Percentiles rank a stretch among this genome's conserved stretches.
phyloP scores from a whole-genome alignment of 2,329 filamentous ascomycete species.

The Westerdykella ornata region DNA sequence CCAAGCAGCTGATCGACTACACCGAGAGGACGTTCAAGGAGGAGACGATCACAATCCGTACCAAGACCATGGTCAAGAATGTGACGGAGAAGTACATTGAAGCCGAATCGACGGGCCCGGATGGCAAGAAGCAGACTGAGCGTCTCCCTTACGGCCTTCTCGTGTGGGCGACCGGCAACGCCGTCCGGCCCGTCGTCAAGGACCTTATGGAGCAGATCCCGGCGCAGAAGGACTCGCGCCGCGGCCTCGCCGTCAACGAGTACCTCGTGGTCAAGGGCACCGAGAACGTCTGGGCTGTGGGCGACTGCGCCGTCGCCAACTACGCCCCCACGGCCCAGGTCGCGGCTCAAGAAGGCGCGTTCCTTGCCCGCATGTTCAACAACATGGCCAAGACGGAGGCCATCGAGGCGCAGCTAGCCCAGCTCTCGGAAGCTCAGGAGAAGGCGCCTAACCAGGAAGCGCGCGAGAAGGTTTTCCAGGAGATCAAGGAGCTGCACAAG shows the following conservation, averaged over 20 bases:
- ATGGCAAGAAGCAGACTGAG: conserved; percentile 76
- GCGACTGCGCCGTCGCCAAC: conserved; percentile 94
- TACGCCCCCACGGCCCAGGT: conserved; percentile 98
- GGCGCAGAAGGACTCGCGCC: conserved; percentile 89
- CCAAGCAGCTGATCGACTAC: conserved; percentile 98
- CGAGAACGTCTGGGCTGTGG: conserved; percentile 95
- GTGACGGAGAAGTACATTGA: conserved; percentile 91
- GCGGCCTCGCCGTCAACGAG: conserved; percentile 94
- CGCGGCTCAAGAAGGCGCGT: conserved; percentile 87
- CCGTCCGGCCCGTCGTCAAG: conserved; percentile 78
- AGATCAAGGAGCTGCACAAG: conserved; percentile 84
- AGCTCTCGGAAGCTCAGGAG: conserved; percentile 56
- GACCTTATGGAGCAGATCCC: conserved; percentile 90
- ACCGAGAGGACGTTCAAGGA: conserved; percentile 99
- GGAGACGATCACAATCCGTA: conserved; percentile 94
- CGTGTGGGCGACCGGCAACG: conserved; percentile 97
- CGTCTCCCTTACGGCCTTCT: conserved; percentile 89
- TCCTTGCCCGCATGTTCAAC: conserved; percentile 94
- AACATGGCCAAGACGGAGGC: conserved; percentile 93
- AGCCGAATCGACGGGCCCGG: conserved; percentile 72
- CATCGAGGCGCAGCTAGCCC: conserved; percentile 67
- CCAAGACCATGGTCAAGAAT: conserved; percentile 98
- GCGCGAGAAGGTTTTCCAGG: conserved; percentile 54
- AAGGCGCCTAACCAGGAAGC: conserved; percentile 61
- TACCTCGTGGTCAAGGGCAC: conserved; percentile 97